Base-by-base conservation (phyloP, 1,284 basidiomycete genomes). In the Ustilago curta region DNA sequence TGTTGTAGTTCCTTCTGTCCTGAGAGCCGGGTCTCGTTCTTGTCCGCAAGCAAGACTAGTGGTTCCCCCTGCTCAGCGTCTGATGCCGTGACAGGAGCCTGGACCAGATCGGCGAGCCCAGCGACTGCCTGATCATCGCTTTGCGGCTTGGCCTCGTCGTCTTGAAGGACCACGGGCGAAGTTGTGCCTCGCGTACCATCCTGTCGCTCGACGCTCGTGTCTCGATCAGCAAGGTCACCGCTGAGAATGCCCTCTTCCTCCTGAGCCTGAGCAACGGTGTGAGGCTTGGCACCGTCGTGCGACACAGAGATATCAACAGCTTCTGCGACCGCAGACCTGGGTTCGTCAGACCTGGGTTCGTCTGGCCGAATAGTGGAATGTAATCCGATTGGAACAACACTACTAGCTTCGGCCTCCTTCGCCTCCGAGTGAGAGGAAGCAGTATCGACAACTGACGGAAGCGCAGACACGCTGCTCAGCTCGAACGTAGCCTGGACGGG, bases 171-270 rank as follows among this genome's bases (percentile, higher is more conserved):
- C 8, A 48, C 35, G 8, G 29, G 27, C 19, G 29, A 21, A 8
- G 39, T 40, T 43, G 21, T 40, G 8, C 19, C 25, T 25, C 23
- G 9, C 5, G 53, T 31, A 4, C 39, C 37, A 18, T 44, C 58
- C 44, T 64, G 68, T 53, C 57, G 61, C 52, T 70, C 68, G 35
- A 70, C 21, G 43, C 64, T 62, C 32, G 52, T 68, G 31, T 73
- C 70, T 32, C 57, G 65, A 50, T 64, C 65, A 5, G 71, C 66
- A 19, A 74, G 71, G 40, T 74, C 66, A 16, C 71, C 66, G 55
- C 71, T 74, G 8, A 64, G 44, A 23, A 69, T 61, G 43, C 50
- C 66, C 31, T 65, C 71, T 18, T 73, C 65, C n/a, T 65, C 59
- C 16, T 8, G 43, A n/a, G 25, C 57, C 4, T 47, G 19, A 9